phyloP scores from a whole-genome alignment of 2,329 filamentous ascomycete species.

The Talaromyces sp. region DNA sequence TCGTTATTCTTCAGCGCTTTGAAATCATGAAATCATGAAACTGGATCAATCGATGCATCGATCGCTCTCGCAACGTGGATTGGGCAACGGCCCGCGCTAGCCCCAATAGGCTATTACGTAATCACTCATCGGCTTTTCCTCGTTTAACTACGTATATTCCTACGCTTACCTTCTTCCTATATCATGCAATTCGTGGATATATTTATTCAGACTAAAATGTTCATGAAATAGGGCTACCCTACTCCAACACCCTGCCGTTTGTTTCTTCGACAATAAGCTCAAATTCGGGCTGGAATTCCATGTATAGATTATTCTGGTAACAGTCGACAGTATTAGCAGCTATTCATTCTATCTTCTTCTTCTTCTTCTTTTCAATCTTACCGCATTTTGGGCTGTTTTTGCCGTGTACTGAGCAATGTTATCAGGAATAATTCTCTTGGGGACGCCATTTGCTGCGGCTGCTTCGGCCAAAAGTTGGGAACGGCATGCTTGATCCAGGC shows the following conservation, averaged over 20 bases:
- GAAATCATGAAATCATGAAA: background rate
- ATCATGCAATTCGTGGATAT: background rate
- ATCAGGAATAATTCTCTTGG: conserved; percentile 30
- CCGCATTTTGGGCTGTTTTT: conserved; percentile 31
- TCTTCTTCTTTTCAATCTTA: conserved; percentile 14
- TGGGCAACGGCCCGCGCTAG: background rate
- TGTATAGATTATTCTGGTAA: conserved; percentile 34
- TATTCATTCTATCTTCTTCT: background rate
- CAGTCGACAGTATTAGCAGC: background rate
- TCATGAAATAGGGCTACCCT: background rate
- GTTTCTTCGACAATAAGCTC: conserved; percentile 35
- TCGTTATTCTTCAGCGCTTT: background rate
- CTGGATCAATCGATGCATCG: background rate
- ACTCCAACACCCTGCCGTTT: conserved; percentile 28
- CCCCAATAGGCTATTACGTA: background rate
- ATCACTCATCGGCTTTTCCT: background rate
- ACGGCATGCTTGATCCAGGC: conserved; percentile 39
- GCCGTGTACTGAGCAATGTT: conserved; percentile 33
- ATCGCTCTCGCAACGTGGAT: background rate
- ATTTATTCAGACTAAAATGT: background rate
- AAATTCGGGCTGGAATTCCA: conserved; percentile 36
- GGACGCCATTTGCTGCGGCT: conserved; percentile 34
- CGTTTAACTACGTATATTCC: background rate
- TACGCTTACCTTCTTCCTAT: background rate
- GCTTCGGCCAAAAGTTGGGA: conserved; percentile 39